These are phyloP conservation scores for Botrytis tulipae DNA, from an alignment of 2,329 filamentous ascomycete genomes.

Conservation along the genomic window DNA sequence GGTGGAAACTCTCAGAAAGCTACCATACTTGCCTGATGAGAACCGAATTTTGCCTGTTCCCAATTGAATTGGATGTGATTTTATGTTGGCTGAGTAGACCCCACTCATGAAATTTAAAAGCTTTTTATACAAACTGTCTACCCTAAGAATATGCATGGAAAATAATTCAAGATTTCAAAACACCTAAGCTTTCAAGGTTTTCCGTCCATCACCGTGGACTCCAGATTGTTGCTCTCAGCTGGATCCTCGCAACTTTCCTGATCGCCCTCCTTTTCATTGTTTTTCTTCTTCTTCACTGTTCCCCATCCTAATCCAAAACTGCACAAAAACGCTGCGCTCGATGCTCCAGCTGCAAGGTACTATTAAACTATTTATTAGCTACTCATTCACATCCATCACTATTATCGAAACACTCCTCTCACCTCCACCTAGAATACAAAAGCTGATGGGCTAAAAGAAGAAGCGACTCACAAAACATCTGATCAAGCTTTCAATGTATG, in stretches of 20 bases:
- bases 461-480: neutral
- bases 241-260: neutral
- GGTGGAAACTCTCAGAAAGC: neutral
- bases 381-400: neutral
- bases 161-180: neutral
- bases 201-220: neutral
- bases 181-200: neutral
- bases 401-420: neutral
- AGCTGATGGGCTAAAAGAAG: neutral
- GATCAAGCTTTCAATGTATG: neutral
- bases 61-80: neutral
- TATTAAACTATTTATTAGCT: neutral
- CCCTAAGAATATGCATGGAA: neutral
- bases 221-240: neutral
- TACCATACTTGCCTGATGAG: neutral
- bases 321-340: neutral
- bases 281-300: neutral
- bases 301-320: neutral
- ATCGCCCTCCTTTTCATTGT: neutral
- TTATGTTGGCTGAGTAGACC: neutral
- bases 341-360: neutral
- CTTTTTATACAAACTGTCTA: neutral
- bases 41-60: neutral
- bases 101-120: neutral
- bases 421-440: neutral